A percentile compares a stretch with the other conserved stretches of the same genome.
phyloP scores from a whole-genome alignment of 805 yeast species.

The Wickerhamiella spandovensis region DNA sequence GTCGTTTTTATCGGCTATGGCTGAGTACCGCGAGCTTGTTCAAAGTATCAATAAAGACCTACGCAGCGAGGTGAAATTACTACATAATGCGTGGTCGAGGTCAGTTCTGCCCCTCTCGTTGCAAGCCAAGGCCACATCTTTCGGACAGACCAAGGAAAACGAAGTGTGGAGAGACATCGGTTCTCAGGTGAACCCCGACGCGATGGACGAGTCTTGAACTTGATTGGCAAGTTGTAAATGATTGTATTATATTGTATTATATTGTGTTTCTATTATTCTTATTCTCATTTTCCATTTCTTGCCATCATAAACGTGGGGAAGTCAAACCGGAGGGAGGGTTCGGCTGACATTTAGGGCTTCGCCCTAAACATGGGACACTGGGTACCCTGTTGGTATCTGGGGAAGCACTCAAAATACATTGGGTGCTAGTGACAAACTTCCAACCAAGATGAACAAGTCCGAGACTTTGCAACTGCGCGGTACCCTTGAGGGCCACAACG shows the following conservation, averaged over 20 bases:
- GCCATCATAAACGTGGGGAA: no score
- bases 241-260: background rate
- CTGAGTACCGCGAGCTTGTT: slow-evolving; percentile 38
- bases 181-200: slow-evolving; percentile 6
- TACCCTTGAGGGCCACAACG: slow-evolving; percentile 74
- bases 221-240: background rate
- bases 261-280: background rate
- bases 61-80: slow-evolving; percentile 49
- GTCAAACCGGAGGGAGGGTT: no score
- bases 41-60: slow-evolving; percentile 46
- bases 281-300: no score
- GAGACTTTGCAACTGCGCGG: slow-evolving; percentile 99
- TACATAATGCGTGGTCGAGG: slow-evolving; percentile 37
- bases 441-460: slow-evolving; percentile 21
- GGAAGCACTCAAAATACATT: slow-evolving; percentile 4
- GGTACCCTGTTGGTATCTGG: slow-evolving; percentile 11
- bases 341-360: slow-evolving; percentile 3
- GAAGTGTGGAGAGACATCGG: slow-evolving; percentile 25
- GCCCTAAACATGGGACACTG: background rate
- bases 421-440: slow-evolving; percentile 1
- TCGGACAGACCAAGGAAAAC: slow-evolving; percentile 45
- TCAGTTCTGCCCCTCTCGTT: slow-evolving; percentile 54
- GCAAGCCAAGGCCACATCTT: slow-evolving; percentile 56
- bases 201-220: background rate
- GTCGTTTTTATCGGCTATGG: slow-evolving; percentile 33